phyloP scores from a whole-genome alignment of 1,284 basidiomycete genomes.

The Papiliotrema fonsecae region DNA sequence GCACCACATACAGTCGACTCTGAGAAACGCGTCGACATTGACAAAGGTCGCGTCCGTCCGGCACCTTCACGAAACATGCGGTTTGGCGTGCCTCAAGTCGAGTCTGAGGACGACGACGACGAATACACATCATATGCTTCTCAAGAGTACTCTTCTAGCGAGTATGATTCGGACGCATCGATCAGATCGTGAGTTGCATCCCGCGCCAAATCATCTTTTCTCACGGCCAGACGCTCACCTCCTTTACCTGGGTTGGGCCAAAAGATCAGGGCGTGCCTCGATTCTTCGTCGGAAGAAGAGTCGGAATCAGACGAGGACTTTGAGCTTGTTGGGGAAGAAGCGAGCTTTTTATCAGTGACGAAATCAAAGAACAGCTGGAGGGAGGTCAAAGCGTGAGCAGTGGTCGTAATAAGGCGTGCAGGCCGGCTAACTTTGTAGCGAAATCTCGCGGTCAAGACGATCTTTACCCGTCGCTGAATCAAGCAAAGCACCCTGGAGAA shows the following conservation, averaged over 20 bases:
- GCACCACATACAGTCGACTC: too few species aligned
- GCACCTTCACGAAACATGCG: too few species aligned
- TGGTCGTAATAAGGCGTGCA: too few species aligned
- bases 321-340: not conserved
- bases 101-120: not conserved
- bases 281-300: not conserved
- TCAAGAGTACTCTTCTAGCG: not conserved
- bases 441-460: too few species aligned
- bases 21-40: too few species aligned
- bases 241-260: not conserved
- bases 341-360: too few species aligned
- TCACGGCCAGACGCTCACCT: not conserved
- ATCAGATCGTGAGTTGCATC: not conserved
- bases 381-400: too few species aligned
- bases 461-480: constrained; percentile 3
- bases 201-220: not conserved
- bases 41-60: too few species aligned
- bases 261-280: not conserved
- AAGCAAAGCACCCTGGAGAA: not conserved
- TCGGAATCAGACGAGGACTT: not conserved
- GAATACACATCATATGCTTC: not conserved
- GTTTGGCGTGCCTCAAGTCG: not conserved
- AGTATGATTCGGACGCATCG: not conserved
- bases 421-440: too few species aligned
- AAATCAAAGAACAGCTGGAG: too few species aligned